These are phyloP conservation scores for Scalesia atractyloides DNA, from an alignment of 129 eudicot genomes.

Conservation along the genomic window DNA sequence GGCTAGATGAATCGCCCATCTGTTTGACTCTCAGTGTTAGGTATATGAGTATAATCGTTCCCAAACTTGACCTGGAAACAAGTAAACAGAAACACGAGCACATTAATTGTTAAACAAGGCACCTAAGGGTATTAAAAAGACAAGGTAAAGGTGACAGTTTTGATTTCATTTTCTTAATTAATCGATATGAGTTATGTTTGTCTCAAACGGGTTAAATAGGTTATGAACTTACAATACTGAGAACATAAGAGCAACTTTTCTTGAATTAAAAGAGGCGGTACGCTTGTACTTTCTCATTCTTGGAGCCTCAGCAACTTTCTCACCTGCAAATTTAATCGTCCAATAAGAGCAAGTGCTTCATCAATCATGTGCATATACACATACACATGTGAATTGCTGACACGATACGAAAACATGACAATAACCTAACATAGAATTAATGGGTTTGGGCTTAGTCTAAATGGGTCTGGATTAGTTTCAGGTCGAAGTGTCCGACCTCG, in stretches of 20 bases:
- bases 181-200: neutral
- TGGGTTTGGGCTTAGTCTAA: too few relatives aligned
- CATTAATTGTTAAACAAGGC: neutral
- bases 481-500: too few relatives aligned
- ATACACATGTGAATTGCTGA: too few relatives aligned
- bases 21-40: slow-evolving; percentile 76
- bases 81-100: slow-evolving; percentile 12
- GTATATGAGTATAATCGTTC: slow-evolving; percentile 74
- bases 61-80: slow-evolving; percentile 78
- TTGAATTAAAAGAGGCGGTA: slow-evolving; percentile 72
- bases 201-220: neutral
- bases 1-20: slow-evolving; percentile 44
- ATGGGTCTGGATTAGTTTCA: too few relatives aligned
- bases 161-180: neutral
- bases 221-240: slow-evolving; percentile 69
- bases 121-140: neutral
- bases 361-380: neutral
- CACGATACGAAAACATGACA: too few relatives aligned
- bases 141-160: neutral
- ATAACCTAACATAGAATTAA: too few relatives aligned
- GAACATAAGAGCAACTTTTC: slow-evolving; percentile 88
- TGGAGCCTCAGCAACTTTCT: slow-evolving; percentile 42
- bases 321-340: slow-evolving; percentile 57
- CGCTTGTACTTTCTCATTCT: slow-evolving; percentile 82
- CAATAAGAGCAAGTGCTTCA: neutral